Percentiles rank a stretch among this genome's conserved stretches.
phyloP scores from a whole-genome alignment of 2,329 filamentous ascomycete species.

The Teratosphaeria epicoccoides region DNA sequence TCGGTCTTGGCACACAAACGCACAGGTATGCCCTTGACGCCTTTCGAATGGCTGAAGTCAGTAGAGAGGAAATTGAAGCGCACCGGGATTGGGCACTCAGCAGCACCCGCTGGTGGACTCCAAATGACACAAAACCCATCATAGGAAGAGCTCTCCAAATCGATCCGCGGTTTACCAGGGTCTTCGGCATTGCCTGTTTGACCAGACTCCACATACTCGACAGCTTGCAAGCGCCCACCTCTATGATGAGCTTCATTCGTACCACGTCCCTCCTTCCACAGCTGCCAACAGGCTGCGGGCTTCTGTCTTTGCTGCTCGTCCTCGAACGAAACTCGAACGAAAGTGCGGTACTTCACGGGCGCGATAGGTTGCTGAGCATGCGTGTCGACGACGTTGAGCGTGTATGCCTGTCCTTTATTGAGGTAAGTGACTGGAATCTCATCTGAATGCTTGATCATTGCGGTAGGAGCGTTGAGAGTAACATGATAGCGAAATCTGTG shows the following conservation, averaged over 20 bases:
- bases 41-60: slow-evolving; percentile 97
- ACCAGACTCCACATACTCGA: slow-evolving; percentile 73
- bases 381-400: slow-evolving; percentile 73
- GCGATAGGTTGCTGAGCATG: slow-evolving; percentile 47
- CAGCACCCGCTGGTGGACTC: slow-evolving; percentile 55
- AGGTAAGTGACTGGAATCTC: slow-evolving; percentile 97
- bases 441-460: slow-evolving; percentile 82
- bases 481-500: slow-evolving; percentile 74
- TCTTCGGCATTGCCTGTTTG: slow-evolving; percentile 44
- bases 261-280: slow-evolving; percentile 95
- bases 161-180: slow-evolving; percentile 35
- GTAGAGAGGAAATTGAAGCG: slow-evolving; percentile 98
- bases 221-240: slow-evolving; percentile 83
- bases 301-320: slow-evolving; percentile 85
- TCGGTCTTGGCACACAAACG: slow-evolving; percentile 86
- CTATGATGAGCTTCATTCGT: slow-evolving; percentile 90
- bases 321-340: slow-evolving; percentile 90
- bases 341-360: slow-evolving; percentile 72
- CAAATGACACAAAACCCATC: slow-evolving; percentile 89
- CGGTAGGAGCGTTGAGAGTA: slow-evolving; percentile 84
- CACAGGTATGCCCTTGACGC: slow-evolving; percentile 94
- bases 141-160: slow-evolving; percentile 59
- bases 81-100: slow-evolving; percentile 78
- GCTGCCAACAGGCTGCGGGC: slow-evolving; percentile 73
- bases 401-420: slow-evolving; percentile 94